A percentile compares a stretch with the other conserved stretches of the same genome.
These are phyloP conservation scores for Leccinum truebloodii DNA, from an alignment of 768 basidiomycete genomes.

Conservation along the genomic window DNA sequence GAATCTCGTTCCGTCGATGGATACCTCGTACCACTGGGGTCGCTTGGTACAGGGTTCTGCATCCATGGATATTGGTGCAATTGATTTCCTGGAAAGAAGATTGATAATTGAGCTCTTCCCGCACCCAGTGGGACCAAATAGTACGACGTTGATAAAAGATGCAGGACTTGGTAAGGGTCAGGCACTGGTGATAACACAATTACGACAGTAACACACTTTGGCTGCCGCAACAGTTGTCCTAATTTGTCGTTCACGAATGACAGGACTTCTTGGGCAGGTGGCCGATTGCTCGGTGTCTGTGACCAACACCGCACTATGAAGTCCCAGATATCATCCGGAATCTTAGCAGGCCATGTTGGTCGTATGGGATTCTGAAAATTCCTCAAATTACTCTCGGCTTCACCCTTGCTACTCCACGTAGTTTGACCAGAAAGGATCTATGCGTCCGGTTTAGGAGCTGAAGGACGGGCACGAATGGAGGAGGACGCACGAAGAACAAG, in stretches of 20 bases:
- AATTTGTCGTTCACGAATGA: background rate
- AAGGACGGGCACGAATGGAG: background rate
- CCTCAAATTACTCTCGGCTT: background rate
- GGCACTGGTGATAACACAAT: background rate
- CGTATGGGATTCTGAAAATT: background rate
- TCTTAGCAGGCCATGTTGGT: slow-evolving; percentile 2
- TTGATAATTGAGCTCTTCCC: slow-evolving; percentile 26
- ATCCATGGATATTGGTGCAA: slow-evolving; percentile 28
- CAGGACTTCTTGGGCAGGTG: background rate
- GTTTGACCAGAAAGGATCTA: slow-evolving; percentile 4
- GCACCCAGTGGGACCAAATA: slow-evolving; percentile 18
- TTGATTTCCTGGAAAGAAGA: slow-evolving; percentile 14
- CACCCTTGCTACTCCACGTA: background rate
- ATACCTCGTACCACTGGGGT: slow-evolving; percentile 1
- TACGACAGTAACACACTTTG: background rate
- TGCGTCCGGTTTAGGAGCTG: background rate
- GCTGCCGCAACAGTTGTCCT: background rate
- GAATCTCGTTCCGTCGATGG: slow-evolving; percentile 7
- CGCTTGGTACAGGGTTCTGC: slow-evolving; percentile 34
- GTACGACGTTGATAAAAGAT: slow-evolving; percentile 12
- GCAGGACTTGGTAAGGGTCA: background rate
- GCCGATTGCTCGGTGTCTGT: background rate
- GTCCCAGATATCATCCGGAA: slow-evolving; percentile 1
- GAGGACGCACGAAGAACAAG: slow-evolving; percentile 4
- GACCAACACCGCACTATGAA: slow-evolving; percentile 11